phyloP scores from a whole-genome alignment of 2,329 filamentous ascomycete genomes.

The Daldinia sp. region DNA sequence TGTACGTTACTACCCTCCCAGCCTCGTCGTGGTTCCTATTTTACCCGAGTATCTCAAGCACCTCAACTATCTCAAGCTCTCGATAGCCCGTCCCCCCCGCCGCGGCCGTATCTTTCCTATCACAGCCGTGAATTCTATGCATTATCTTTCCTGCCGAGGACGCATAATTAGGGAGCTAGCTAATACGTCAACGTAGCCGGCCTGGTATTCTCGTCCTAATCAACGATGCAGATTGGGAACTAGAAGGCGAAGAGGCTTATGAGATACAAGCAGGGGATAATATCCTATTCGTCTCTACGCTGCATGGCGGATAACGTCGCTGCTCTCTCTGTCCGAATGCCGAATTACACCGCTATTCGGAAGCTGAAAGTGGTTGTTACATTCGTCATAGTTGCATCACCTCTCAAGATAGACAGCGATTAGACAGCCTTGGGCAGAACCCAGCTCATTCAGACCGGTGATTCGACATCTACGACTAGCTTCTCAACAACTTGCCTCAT shows the following conservation, averaged over 20 bases:
- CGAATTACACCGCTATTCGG: constrained; percentile 28
- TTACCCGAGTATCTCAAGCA: constrained; percentile 19
- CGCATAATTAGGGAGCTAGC: constrained; percentile 31
- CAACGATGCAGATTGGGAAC: constrained; percentile 98
- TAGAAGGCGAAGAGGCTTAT: constrained; percentile 93
- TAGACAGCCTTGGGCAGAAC: not conserved
- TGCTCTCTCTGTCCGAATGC: constrained; percentile 3
- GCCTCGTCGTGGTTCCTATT: constrained; percentile 14
- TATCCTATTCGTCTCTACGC: constrained; percentile 93
- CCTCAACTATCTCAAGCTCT: constrained; percentile 16
- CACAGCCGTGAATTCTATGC: constrained; percentile 8
- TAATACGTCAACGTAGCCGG: constrained; percentile 64
- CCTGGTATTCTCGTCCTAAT: constrained; percentile 96
- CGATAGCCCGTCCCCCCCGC: constrained; percentile 9
- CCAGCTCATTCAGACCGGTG: constrained; percentile 14
- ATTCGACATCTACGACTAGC: constrained; percentile 22
- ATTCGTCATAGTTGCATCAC: constrained; percentile 29
- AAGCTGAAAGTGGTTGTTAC: constrained; percentile 12
- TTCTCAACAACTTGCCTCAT: constrained; percentile 18
- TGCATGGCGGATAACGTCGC: constrained; percentile 80
- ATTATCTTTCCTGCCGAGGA: constrained; percentile 27
- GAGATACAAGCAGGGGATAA: constrained; percentile 83
- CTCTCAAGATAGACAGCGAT: constrained; percentile 2
- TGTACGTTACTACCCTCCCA: constrained; percentile 69
- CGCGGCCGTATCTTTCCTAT: constrained; percentile 8